Evolutionary conservation across 1,284 basidiomycete genomes (phyloP), one percentile per base, ranked within the genome.

Genomic region (Bjerkandera adusta): DNA sequence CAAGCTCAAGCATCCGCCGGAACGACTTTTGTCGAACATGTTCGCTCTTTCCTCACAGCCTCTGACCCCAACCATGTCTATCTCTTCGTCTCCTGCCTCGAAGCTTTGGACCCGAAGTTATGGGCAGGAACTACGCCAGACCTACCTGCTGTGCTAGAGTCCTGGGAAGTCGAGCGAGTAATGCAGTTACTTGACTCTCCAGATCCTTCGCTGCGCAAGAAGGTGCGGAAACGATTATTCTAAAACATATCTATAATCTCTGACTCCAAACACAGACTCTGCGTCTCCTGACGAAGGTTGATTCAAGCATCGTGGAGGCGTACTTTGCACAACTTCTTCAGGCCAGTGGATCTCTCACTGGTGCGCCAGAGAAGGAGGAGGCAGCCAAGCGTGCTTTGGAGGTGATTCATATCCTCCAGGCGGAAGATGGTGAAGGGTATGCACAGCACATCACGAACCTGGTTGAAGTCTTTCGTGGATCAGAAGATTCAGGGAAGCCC

Each of bases 131-230:
- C 72, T 4, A 64, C 62, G 12, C 60, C 69, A 3, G 69, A 73
- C 4, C 63, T 73, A 21, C 71, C 75, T 27, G 65, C 77, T 2
- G 66, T 79, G 4, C 62, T 89, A 39, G 81, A 86, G 26, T 76
- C 69, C 46, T 75, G 74, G 72, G 86, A 89, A 49, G 86, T 89
- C 25, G 81, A 83, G 48, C 68, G 70, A 27, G 69, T 89, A 20
- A 83, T 90, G 76, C 72, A 71, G 47, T 64, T 84, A 16, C 65
- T 90, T 20, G 75, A 81, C 48, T 80, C 76, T 4, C 60, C 69
- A 2, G 88, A 90, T 61, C 53, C 60, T 10, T 56, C 71, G n/a
- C 76, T 88, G 36, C 72, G 85, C 43, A 71, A 64, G 45, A 80
- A 73, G 71, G 87, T 84, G 56, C 43, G 68, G 39, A n/a, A n/a